phyloP scores from a whole-genome alignment of 2,329 filamentous ascomycete genomes.

The Corinectria fuckeliana region DNA sequence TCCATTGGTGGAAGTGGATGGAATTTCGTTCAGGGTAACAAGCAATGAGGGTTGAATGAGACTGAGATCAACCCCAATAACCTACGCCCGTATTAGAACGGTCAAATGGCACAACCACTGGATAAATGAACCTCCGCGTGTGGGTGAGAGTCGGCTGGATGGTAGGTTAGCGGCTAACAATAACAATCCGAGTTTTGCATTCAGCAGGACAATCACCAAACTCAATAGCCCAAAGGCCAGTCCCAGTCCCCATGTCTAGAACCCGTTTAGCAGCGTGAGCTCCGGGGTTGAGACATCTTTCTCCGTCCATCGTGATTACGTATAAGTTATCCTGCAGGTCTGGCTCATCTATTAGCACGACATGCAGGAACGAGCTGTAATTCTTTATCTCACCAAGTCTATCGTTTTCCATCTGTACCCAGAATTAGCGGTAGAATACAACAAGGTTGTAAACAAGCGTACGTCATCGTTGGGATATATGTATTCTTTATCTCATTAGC shows the following conservation, averaged over 20 bases:
- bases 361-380: neutral
- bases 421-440: neutral
- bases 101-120: neutral
- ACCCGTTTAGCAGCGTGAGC: neutral
- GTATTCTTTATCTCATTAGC: neutral
- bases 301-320: neutral
- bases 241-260: neutral
- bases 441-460: neutral
- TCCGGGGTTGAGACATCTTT: neutral
- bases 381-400: neutral
- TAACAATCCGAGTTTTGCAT: neutral
- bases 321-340: neutral
- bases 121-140: neutral
- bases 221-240: neutral
- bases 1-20: neutral
- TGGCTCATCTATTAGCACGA: neutral
- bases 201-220: neutral
- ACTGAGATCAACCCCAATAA: neutral
- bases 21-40: no score
- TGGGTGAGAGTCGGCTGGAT: neutral
- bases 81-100: neutral
- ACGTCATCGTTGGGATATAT: neutral
- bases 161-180: neutral
- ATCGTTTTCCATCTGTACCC: neutral
- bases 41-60: neutral